Conservation (phyloP, 2,329 filamentous ascomycete genomes). For the Eutypa lata region DNA sequence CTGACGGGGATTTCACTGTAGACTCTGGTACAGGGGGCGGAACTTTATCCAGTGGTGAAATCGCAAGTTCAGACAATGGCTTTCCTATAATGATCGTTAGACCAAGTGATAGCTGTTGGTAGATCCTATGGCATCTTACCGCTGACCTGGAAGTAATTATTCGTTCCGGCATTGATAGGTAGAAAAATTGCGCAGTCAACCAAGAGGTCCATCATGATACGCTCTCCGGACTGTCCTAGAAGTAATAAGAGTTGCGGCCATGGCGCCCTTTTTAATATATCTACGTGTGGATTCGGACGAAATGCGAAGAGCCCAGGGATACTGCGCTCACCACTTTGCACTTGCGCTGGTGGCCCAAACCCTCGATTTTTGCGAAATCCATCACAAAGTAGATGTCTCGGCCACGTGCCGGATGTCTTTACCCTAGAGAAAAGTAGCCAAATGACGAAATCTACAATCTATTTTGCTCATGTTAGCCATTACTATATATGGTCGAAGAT, state of each 20-base stretch:
- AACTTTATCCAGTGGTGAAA: slow-evolving; percentile 19
- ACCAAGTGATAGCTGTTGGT: background rate
- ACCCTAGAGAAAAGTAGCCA: slow-evolving; percentile 70
- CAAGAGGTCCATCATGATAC: slow-evolving; percentile 74
- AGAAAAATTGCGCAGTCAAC: slow-evolving; percentile 75
- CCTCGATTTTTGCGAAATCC: slow-evolving; percentile 61
- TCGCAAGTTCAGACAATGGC: slow-evolving; percentile 44
- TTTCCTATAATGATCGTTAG: slow-evolving; percentile 33
- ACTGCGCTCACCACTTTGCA: slow-evolving; percentile 28
- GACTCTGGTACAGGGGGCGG: slow-evolving; percentile 1
- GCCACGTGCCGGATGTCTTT: slow-evolving; percentile 44
- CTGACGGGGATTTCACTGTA: slow-evolving; percentile 40
- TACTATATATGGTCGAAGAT: background rate
- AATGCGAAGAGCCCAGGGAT: slow-evolving; percentile 65
- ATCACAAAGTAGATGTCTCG: slow-evolving; percentile 77
- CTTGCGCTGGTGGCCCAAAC: slow-evolving; percentile 23
- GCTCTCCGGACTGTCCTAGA: slow-evolving; percentile 71
- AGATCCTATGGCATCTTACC: slow-evolving; percentile 49
- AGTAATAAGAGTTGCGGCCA: slow-evolving; percentile 76
- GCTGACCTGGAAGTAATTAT: slow-evolving; percentile 75
- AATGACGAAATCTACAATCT: slow-evolving; percentile 76
- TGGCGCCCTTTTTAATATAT: slow-evolving; percentile 62
- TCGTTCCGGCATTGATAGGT: slow-evolving; percentile 53
- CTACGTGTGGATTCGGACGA: slow-evolving; percentile 68
- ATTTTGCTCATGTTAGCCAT: slow-evolving; percentile 6